Base-by-base conservation (phyloP, 306 rosid species). In the Sicyos edulis region DNA sequence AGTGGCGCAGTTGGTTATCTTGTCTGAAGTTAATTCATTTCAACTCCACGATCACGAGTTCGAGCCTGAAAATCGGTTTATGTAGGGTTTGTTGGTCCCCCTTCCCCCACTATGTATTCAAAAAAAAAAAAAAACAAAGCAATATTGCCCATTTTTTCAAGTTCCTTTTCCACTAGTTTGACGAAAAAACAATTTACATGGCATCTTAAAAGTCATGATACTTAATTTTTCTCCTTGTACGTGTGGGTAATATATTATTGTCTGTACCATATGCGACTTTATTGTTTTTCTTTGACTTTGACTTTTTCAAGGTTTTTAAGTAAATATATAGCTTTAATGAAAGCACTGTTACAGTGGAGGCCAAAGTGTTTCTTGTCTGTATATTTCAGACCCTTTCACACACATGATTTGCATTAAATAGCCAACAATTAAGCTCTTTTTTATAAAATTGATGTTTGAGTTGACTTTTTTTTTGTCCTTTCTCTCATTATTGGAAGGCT, bases 291-390 rank as follows among this genome's bases (percentile, higher is more conserved):
- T 59, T 13, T 26, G 65, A 26, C 4, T 59, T 59, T 24, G 65
- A 59, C 65, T 59, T 13, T 0, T 59, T 8, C 66, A 6, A 60
- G 29, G 29, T 0, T 2, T 34, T 22, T 34, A 7, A 0, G 3
- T 15, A 22, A 58, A 22, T 19, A 52, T 3, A 2, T 2, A 34
- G 40, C 1, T 16, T 8, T 20, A 55, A 20, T 3, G 3, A 45
- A 10, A 56, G 8, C 24, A 54, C 65, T 59, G 65, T 59, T 60
- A 7, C 45, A 29, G 66, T 60, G 66, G 66, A 60, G 66, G 66
- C 66, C 2, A 29, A 60, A 14, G 7, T 2, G 37, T 59, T 57
- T 7, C 21, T 56, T 56, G 37, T 21, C 11, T 59, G 20, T 1
- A 6, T 60, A 11, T 22, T 13, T 58, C 63, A 58, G 22, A 26